phyloP scores from a whole-genome alignment of 225 moss, liverwort and hornwort species.

The Pleurozium schreberi region DNA sequence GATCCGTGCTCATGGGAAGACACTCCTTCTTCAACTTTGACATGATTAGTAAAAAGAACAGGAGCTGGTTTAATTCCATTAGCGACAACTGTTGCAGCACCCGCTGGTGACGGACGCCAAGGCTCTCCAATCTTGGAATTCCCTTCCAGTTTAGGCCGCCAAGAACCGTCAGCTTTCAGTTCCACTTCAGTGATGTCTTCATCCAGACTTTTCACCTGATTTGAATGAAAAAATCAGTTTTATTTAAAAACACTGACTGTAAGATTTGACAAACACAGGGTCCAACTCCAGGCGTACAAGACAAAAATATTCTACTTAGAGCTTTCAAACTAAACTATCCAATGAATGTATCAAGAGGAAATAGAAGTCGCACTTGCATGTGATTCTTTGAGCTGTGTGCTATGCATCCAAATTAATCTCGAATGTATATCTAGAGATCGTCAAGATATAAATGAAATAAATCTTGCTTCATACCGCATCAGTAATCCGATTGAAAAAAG shows the following conservation, averaged over 20 bases:
- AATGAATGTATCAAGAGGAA: not conserved
- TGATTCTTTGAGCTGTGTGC: not conserved
- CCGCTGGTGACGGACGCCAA: slow-evolving; percentile 76
- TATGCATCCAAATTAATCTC: not conserved
- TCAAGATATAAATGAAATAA: not conserved
- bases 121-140: slow-evolving; percentile 45
- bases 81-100: slow-evolving; percentile 29
- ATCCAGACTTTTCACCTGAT: slow-evolving; percentile 36
- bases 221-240: not conserved
- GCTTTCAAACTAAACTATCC: not conserved
- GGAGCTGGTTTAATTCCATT: slow-evolving; percentile 23
- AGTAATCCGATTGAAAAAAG: slow-evolving; percentile 75
- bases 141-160: slow-evolving; percentile 52
- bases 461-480: slow-evolving; percentile 46
- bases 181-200: slow-evolving; percentile 59
- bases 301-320: not conserved
- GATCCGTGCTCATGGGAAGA: slow-evolving; percentile 70
- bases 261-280: not conserved
- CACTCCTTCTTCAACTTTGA: slow-evolving; percentile 83
- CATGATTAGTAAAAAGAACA: slow-evolving; percentile 29
- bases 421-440: not conserved
- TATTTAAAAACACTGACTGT: not conserved
- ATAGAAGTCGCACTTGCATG: not conserved
- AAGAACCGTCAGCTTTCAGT: slow-evolving; percentile 49
- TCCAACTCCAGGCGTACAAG: not conserved